A percentile compares a stretch with the other conserved stretches of the same genome.
Conservation (phyloP, 1,139 yeast species). For the Pichia sp. region DNA sequence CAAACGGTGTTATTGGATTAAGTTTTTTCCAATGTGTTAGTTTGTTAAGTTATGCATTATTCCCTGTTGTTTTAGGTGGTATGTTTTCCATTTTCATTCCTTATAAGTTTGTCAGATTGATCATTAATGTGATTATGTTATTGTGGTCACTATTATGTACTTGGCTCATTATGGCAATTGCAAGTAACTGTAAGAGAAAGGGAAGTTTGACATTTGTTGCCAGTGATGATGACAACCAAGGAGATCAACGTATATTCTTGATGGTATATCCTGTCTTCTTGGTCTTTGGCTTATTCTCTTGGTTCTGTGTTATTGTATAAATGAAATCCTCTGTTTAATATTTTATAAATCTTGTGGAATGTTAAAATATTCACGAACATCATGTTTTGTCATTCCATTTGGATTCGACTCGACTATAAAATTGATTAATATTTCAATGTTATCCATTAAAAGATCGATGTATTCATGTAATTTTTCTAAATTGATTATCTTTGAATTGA, state of each 20-base stretch:
- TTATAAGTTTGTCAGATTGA: conserved; percentile 54
- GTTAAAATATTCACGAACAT: conserved; percentile 16
- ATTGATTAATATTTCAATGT: conserved; percentile 18
- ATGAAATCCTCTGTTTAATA: not conserved
- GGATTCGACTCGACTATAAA: conserved; percentile 13
- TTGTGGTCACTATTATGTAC: conserved; percentile 72
- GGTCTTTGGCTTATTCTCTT: conserved; percentile 69
- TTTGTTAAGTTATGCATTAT: conserved; percentile 78
- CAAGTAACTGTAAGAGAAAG: conserved; percentile 32
- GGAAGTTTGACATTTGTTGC: conserved; percentile 31
- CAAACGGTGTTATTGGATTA: conserved; percentile 32
- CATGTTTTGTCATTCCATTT: conserved; percentile 4
- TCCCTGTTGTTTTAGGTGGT: conserved; percentile 72
- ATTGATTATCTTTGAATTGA: conserved; percentile 2
- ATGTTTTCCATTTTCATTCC: conserved; percentile 55
- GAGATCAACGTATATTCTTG: conserved; percentile 58
- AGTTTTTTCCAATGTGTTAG: conserved; percentile 78
- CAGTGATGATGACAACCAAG: conserved; percentile 24
- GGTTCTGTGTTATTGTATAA: conserved; percentile 74
- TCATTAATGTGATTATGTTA: conserved; percentile 51
- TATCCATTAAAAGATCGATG: conserved; percentile 20
- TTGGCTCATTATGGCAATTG: conserved; percentile 33
- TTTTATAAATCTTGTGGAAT: conserved; percentile 18
- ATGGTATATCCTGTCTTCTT: conserved; percentile 82
- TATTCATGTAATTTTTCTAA: conserved; percentile 8